Conservation (phyloP, 2,329 filamentous ascomycete genomes). For the Aureobasidium sp. region DNA sequence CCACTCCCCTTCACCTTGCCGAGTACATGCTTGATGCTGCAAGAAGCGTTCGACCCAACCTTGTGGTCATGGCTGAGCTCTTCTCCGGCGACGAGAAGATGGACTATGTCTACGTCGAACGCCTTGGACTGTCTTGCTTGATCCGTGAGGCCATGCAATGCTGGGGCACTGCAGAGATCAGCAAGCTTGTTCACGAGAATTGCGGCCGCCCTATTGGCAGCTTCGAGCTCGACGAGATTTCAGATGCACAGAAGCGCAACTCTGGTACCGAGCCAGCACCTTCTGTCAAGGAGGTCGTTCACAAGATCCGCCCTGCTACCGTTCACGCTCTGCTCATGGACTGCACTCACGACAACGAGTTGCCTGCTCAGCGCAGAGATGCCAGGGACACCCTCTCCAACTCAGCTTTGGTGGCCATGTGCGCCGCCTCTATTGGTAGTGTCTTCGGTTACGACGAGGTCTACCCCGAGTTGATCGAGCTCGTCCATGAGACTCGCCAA, state of each 20-base stretch:
- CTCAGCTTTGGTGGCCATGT: slow-evolving; percentile 92
- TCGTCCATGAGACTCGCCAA: slow-evolving; percentile 78
- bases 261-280: slow-evolving; percentile 26
- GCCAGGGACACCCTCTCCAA: slow-evolving; percentile 90
- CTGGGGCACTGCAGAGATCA: slow-evolving; percentile 90
- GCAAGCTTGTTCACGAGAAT: slow-evolving; percentile 84
- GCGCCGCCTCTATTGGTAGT: slow-evolving; percentile 84
- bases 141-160: slow-evolving; percentile 98
- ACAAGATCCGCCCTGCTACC: slow-evolving; percentile 75
- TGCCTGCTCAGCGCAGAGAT: slow-evolving; percentile 88
- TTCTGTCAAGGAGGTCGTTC: slow-evolving; percentile 56
- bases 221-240: slow-evolving; percentile 86
- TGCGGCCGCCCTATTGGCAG: slow-evolving; percentile 92
- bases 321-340: slow-evolving; percentile 98
- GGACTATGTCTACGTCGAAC: slow-evolving; percentile 92
- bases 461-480: slow-evolving; percentile 85
- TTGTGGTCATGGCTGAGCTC: slow-evolving; percentile 89
- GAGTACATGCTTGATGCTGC: slow-evolving; percentile 93
- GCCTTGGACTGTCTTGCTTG: slow-evolving; percentile 80
- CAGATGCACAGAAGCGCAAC: slow-evolving; percentile 46
- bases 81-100: slow-evolving; percentile 94
- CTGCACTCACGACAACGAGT: slow-evolving; percentile 97
- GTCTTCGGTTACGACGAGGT: slow-evolving; percentile 98
- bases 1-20: slow-evolving; percentile 86
- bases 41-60: slow-evolving; percentile 73